phyloP scores from a whole-genome alignment of 805 yeast genomes.

The Schizosaccharomyces osmophilus region DNA sequence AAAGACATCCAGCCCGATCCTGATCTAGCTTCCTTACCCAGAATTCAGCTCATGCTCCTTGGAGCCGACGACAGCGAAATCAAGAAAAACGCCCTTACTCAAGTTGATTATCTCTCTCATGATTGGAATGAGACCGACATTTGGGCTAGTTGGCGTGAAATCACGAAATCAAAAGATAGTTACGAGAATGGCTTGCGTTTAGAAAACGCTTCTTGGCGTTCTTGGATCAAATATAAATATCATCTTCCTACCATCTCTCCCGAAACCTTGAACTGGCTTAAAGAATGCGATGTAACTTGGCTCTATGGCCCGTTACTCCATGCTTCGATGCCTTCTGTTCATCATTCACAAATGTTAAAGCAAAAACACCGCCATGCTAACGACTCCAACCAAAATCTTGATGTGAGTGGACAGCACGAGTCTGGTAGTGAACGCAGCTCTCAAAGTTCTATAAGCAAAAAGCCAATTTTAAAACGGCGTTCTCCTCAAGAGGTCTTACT shows the following conservation, averaged over 20 bases:
- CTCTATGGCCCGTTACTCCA: constrained; percentile 61
- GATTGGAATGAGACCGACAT: constrained; percentile 89
- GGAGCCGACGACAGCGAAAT: constrained; percentile 50
- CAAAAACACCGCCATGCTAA: neutral
- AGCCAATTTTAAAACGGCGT: constrained; percentile 73
- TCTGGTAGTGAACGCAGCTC: neutral
- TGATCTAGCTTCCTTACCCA: neutral
- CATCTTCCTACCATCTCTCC: constrained; percentile 60
- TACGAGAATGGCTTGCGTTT: constrained; percentile 54
- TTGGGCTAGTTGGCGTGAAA: constrained; percentile 86
- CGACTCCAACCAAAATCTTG: neutral
- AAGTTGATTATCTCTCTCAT: constrained; percentile 86
- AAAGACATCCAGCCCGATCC: neutral
- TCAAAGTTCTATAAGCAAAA: constrained; percentile 16
- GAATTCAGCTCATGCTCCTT: neutral
- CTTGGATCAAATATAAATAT: constrained; percentile 68
- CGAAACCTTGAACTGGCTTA: constrained; percentile 80
- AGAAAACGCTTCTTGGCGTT: constrained; percentile 79
- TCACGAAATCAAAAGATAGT: constrained; percentile 57
- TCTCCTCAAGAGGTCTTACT: constrained; percentile 64
- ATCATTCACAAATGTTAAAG: neutral
- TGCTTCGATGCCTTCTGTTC: neutral
- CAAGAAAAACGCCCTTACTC: constrained; percentile 49
- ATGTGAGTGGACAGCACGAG: neutral
- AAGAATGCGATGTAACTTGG: constrained; percentile 95